These are phyloP conservation scores for Auricularia sp. DNA, from an alignment of 768 basidiomycete genomes.

Conservation along the genomic window DNA sequence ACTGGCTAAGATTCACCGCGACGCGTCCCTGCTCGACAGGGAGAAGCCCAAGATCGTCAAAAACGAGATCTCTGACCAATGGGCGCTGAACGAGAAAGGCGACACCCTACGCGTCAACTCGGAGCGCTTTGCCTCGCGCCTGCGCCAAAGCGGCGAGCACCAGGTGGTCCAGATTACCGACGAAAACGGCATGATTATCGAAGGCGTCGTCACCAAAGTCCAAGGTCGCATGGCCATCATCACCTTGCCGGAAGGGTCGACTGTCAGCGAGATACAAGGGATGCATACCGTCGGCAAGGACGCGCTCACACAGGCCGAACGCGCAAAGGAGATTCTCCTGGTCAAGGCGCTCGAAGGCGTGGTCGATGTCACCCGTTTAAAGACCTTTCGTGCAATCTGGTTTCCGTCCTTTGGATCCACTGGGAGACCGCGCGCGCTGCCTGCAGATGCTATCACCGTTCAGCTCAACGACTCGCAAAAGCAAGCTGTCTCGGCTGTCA, in stretches of 20 bases:
- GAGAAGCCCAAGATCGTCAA: conserved; percentile 34
- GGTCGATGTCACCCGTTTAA: not conserved
- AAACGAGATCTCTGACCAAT: conserved; percentile 27
- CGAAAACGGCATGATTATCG: not conserved
- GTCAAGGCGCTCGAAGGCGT: not conserved
- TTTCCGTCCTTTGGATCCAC: not conserved
- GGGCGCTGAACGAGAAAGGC: not conserved
- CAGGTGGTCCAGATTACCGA: not conserved
- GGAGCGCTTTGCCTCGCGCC: not conserved
- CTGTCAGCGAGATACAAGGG: not conserved
- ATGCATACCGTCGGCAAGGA: not conserved
- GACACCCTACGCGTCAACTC: not conserved
- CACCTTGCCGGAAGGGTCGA: not conserved
- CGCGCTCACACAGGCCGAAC: not conserved
- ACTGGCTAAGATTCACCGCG: conserved; percentile 35
- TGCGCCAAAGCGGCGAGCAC: not conserved
- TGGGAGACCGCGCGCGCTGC: not conserved
- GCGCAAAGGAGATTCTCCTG: not conserved
- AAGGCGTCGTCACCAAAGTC: not conserved
- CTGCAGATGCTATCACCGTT: not conserved
- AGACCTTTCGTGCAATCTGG: conserved; percentile 2
- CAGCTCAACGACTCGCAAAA: conserved; percentile 4
- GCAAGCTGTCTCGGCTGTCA: conserved; percentile 1
- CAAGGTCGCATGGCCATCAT: not conserved
- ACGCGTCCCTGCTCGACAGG: conserved; percentile 36